Percentiles rank a stretch among this genome's conserved stretches.
phyloP scores from a whole-genome alignment of 495 filamentous ascomycete genomes.

The Neurospora pannonica region DNA sequence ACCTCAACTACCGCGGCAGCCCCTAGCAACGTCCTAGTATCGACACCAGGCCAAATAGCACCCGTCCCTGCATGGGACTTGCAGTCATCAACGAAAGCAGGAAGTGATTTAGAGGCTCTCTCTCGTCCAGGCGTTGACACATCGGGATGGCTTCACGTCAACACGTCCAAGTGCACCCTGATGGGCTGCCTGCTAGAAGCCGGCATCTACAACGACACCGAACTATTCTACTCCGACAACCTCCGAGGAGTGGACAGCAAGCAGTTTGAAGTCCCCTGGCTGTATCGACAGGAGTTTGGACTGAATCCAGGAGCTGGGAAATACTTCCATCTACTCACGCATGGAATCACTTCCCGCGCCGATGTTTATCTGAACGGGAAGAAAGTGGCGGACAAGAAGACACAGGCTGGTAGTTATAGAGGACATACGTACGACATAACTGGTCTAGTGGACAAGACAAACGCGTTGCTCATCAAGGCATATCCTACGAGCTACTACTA shows the following conservation, averaged over 20 bases:
- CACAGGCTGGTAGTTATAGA: conserved; percentile 48
- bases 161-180: conserved; percentile 40
- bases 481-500: conserved; percentile 51
- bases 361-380: conserved; percentile 54
- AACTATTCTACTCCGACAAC: conserved; percentile 50
- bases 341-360: conserved; percentile 52
- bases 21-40: conserved; percentile 1
- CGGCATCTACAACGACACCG: conserved; percentile 44
- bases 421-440: conserved; percentile 50
- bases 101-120: conserved; percentile 28
- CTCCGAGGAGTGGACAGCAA: conserved; percentile 34
- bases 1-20: not conserved
- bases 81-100: conserved; percentile 34
- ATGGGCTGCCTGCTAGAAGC: conserved; percentile 49
- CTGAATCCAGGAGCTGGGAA: conserved; percentile 28
- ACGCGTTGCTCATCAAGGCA: conserved; percentile 44
- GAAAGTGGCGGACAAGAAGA: conserved; percentile 34
- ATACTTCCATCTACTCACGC: conserved; percentile 44
- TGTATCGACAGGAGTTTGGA: conserved; percentile 50
- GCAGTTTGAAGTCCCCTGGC: conserved; percentile 48
- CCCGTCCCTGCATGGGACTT: conserved; percentile 49
- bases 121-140: conserved; percentile 40
- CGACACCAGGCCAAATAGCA: conserved; percentile 24
- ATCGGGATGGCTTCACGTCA: conserved; percentile 44
- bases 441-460: conserved; percentile 23